Percentiles rank a stretch among this genome's conserved stretches.
phyloP scores from a whole-genome alignment of 257 asterid genomes.

The Cinchona pubescens region DNA sequence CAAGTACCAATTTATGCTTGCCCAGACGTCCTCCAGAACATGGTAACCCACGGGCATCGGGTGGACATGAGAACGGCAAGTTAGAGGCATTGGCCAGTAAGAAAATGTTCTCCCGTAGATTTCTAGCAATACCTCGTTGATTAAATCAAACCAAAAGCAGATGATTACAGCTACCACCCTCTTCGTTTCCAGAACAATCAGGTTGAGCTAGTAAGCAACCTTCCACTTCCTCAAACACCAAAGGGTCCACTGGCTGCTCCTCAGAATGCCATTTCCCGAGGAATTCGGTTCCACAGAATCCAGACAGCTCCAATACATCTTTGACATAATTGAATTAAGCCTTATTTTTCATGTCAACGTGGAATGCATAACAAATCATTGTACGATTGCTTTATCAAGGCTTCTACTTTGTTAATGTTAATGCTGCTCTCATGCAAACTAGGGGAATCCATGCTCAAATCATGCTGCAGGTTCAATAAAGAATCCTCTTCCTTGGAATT shows the following conservation, averaged over 20 bases:
- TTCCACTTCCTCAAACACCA: slow-evolving; percentile 54
- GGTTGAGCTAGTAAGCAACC: slow-evolving; percentile 32
- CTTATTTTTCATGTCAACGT: slow-evolving; percentile 37
- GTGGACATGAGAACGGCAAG: slow-evolving; percentile 45
- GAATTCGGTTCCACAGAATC: slow-evolving; percentile 46
- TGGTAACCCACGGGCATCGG: slow-evolving; percentile 55
- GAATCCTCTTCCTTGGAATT: slow-evolving; percentile 14
- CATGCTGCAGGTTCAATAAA: slow-evolving; percentile 15
- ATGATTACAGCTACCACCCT: slow-evolving; percentile 36
- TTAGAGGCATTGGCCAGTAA: slow-evolving; percentile 63
- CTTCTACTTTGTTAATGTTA: slow-evolving; percentile 17
- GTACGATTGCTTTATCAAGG: slow-evolving; percentile 22
- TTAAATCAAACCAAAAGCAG: slow-evolving; percentile 58
- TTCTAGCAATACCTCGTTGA: slow-evolving; percentile 58
- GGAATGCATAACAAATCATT: slow-evolving; percentile 25
- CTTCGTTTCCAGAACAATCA: slow-evolving; percentile 28
- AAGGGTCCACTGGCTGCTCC: slow-evolving; percentile 52
- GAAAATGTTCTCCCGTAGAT: slow-evolving; percentile 58
- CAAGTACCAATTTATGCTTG: slow-evolving; percentile 40
- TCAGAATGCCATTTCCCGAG: slow-evolving; percentile 61
- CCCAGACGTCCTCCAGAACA: slow-evolving; percentile 77
- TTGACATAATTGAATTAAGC: slow-evolving; percentile 57
- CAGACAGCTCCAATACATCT: slow-evolving; percentile 60
- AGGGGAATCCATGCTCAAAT: slow-evolving; percentile 9
- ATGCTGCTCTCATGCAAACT: slow-evolving; percentile 11